Base-by-base conservation (phyloP, 768 basidiomycete species). In the Calvatia gigantea region DNA sequence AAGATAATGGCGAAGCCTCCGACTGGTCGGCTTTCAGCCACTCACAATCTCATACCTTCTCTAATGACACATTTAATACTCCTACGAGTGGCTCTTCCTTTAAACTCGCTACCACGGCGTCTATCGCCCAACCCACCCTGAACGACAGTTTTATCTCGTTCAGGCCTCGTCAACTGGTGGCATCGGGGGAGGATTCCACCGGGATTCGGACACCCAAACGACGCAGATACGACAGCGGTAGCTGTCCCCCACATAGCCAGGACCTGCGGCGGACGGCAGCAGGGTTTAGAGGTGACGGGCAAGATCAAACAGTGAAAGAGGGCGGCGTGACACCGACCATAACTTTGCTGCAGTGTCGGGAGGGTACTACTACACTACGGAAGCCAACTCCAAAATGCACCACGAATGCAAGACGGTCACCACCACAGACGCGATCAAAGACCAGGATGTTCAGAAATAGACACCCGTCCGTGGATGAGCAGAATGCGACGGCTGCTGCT, bases 401-500 rank as follows among this genome's bases (percentile, higher is more conserved):
- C 4, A 21, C 35, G 4, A 4, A 37, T n/a, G 2, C 11, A 14
- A 19, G 21, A 21, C 52, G 15, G 19, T 45, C 19, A 17, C 32
- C 41, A 15, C 52, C 42, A 23, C 52, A 54, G 23, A 54, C 32
- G 12, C 42, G 42, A n/a, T 23, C 38, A 17, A 14, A 11, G 12
- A 32, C 42, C 1, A 44, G 33, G 25, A 25, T 43, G 5, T 45
- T 32, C 19, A 33, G n/a, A 27, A 21, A 11, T 3, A 44, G 43
- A 19, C 33, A 14, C 15, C 6, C 32, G 6, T 32, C 29, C 7
- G 7, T 44, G 12, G 31, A 44, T 9, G 42, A 54, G 5, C 52
- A 44, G 42, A 44, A 54, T 27, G 43, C 52, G 12, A 54, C 52
- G n/a, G 52, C 52, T 14, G 52, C 52, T 14, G 52, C 52, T 27